Base-by-base conservation (phyloP, 257 asterid genomes). In the Penstemon davidsonii region DNA sequence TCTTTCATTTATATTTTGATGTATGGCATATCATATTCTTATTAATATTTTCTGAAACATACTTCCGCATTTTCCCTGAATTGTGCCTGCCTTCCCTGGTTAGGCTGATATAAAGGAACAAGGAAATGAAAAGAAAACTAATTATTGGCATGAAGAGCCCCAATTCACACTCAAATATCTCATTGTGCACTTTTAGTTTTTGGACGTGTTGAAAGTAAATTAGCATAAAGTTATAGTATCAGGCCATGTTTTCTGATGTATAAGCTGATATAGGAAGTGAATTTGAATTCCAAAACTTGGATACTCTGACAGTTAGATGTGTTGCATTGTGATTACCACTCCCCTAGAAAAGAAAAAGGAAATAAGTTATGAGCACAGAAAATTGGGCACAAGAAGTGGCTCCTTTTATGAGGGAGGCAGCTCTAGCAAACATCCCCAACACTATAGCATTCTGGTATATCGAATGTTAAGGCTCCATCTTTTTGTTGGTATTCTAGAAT, bases 1-100 rank as follows among this genome's bases (percentile, higher is more conserved):
- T 67, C 41, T 62, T 44, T 5, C 59, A 69, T 44, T 75, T 9
- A 11, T 10, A 10, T 49, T 50, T 61, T 55, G 36, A 58, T 70
- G 71, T 51, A 39, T 42, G 37, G 57, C 66, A 10, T 55, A 41
- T 64, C 33, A 9, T 69, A 15, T 10, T 15, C 8, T 49, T 47
- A 5, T 44, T 45, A 46, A 51, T 49, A 5, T n/a, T 62, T 33
- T 15, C 33, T 19, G 41, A 57, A 41, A 45, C 63, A 11, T 33
- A 13, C 4, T 36, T 12, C 46, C 59, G 33, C 40, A 53, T 25
- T 66, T 40, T 50, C 57, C 59, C 53, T 62, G 60, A 41, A 62
- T 42, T 43, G 45, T 25, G 38, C 19, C 19, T 42, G 51, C 46
- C 53, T 40, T 65, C 19, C 7, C 73, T 52, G 58, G 46, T 9